Conservation (phyloP, 176 grass and related monocot genomes). For the Aegilops umbellulata region DNA sequence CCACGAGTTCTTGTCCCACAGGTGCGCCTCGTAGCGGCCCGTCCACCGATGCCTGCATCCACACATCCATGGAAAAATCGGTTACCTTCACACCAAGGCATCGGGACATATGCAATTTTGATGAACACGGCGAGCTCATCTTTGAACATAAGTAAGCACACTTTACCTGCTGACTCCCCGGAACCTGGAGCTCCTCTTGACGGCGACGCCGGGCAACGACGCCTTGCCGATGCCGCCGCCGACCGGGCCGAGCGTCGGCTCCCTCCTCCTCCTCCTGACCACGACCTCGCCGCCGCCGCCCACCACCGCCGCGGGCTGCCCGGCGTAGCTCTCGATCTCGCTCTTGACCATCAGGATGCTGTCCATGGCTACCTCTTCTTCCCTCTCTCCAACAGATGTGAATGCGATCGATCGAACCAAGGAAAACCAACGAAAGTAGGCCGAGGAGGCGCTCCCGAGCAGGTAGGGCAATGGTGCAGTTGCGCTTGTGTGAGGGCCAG, state of each 20-base stretch:
- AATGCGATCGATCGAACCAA: background rate
- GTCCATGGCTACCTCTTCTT: background rate
- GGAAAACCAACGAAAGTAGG: too few species aligned
- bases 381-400: background rate
- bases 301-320: background rate
- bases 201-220: background rate
- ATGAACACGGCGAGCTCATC: too few species aligned
- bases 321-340: slow-evolving; percentile 39
- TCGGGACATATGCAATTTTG: too few species aligned
- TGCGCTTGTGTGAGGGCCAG: background rate
- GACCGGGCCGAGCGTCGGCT: slow-evolving; percentile 20
- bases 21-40: slow-evolving; percentile 64
- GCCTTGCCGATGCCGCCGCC: slow-evolving; percentile 34
- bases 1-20: slow-evolving; percentile 78
- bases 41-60: slow-evolving; percentile 64
- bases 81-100: too few species aligned
- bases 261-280: slow-evolving; percentile 40
- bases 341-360: slow-evolving; percentile 44
- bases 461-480: too few species aligned
- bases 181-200: slow-evolving; percentile 73
- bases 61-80: rapidly evolving
- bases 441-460: too few species aligned
- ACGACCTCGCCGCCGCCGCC: background rate
- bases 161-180: slow-evolving; percentile 66
- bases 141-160: background rate